These are phyloP conservation scores for Pestalotiopsis sp. DNA, from an alignment of 2,329 filamentous ascomycete species.

Conservation along the genomic window DNA sequence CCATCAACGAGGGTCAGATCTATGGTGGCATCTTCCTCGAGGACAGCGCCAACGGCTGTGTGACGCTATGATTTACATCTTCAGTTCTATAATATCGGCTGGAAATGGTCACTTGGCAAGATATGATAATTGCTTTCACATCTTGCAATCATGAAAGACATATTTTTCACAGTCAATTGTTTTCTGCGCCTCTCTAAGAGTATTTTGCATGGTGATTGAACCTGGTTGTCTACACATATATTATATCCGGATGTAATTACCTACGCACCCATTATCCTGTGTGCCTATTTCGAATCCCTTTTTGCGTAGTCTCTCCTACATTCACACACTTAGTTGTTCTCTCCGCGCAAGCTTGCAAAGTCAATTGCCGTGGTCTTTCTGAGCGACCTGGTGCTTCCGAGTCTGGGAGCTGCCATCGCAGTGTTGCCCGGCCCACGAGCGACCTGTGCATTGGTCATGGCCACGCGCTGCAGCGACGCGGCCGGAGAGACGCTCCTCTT, in stretches of 20 bases:
- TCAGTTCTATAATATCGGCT: too few relatives aligned
- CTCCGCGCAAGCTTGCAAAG: not conserved
- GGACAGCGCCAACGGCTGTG: conserved; percentile 40
- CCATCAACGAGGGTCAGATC: conserved; percentile 48
- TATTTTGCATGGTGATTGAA: too few relatives aligned
- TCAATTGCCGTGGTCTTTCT: not conserved
- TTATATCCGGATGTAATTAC: too few relatives aligned
- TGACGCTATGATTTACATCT: conserved; percentile 35
- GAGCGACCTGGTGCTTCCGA: not conserved
- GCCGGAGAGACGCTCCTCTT: not conserved
- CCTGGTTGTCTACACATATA: too few relatives aligned
- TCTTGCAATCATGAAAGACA: too few relatives aligned
- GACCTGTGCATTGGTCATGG: not conserved
- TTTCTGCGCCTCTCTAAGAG: too few relatives aligned
- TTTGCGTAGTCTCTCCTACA: too few relatives aligned
- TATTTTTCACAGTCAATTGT: too few relatives aligned
- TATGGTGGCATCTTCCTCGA: conserved; percentile 53
- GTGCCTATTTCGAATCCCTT: not conserved
- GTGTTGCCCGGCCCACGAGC: not conserved
- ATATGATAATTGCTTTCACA: too few relatives aligned
- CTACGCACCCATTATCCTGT: not conserved
- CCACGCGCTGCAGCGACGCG: not conserved
- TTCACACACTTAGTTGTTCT: not conserved
- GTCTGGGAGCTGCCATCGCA: not conserved
- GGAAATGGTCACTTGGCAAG: too few relatives aligned